Evolutionary conservation across 805 yeast species (phyloP).

Genomic region (Hanseniaspora mollemarum): DNA sequence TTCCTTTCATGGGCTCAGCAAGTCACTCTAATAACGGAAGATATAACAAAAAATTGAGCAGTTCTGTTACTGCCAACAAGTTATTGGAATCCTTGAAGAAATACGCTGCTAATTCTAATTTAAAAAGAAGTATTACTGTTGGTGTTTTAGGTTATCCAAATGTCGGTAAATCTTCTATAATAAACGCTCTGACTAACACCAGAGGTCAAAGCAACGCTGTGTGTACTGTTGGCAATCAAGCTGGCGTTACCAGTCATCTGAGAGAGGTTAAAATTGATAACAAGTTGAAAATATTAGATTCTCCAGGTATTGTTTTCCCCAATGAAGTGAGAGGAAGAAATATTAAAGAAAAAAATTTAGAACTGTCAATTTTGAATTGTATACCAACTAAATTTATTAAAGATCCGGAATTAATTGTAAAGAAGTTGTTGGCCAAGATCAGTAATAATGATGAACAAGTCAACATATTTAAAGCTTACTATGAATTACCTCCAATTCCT

Average conservation of each 20-base stretch:
- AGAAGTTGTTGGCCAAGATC: slow-evolving; percentile 62
- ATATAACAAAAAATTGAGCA: slow-evolving; percentile 64
- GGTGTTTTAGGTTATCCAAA: slow-evolving; percentile 97
- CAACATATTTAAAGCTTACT: slow-evolving; percentile 58
- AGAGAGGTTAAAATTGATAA: slow-evolving; percentile 88
- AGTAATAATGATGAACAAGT: slow-evolving; percentile 67
- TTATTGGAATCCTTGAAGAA: slow-evolving; percentile 72
- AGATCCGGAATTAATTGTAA: slow-evolving; percentile 77
- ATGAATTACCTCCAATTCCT: slow-evolving; percentile 72
- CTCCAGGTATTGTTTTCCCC: slow-evolving; percentile 97
- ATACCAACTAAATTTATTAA: slow-evolving; percentile 73
- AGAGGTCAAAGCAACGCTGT: slow-evolving; percentile 57
- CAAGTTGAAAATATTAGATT: slow-evolving; percentile 77
- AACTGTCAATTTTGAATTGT: slow-evolving; percentile 76
- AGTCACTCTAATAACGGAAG: slow-evolving; percentile 58
- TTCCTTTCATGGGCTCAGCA: slow-evolving; percentile 73
- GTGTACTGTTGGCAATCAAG: slow-evolving; percentile 95
- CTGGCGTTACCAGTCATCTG: slow-evolving; percentile 88
- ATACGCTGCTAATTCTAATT: slow-evolving; percentile 69
- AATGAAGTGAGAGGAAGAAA: slow-evolving; percentile 41
- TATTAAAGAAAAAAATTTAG: slow-evolving; percentile 68
- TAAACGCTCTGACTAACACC: slow-evolving; percentile 74
- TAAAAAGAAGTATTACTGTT: slow-evolving; percentile 79
- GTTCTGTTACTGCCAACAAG: slow-evolving; percentile 57
- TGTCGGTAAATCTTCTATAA: slow-evolving; percentile 91